These are phyloP conservation scores for Lupinus albus DNA, from an alignment of 306 rosid species.

Conservation along the genomic window DNA sequence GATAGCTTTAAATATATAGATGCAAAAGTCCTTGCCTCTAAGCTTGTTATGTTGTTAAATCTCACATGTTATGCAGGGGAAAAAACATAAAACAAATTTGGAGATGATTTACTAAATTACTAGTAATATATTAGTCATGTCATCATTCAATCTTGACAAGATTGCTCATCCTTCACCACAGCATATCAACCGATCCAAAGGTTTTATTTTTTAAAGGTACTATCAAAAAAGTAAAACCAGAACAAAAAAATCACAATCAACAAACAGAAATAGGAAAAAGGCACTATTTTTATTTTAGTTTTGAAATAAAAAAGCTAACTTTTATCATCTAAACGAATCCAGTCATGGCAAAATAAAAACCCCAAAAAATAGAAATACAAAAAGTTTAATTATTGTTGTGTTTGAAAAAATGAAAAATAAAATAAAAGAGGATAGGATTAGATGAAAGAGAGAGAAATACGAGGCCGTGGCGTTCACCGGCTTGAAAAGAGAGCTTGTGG, in stretches of 20 bases:
- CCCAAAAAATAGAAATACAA: neutral
- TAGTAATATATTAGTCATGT: neutral
- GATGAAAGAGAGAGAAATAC: slow-evolving; percentile 21
- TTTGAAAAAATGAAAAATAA: too few relatives aligned
- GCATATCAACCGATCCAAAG: neutral
- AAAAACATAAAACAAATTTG: neutral
- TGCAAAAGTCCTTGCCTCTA: neutral
- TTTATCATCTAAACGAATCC: neutral
- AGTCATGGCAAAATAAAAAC: neutral
- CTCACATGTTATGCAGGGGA: neutral
- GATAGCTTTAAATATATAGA: neutral
- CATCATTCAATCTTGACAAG: neutral
- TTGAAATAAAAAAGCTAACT: neutral
- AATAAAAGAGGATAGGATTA: too few relatives aligned
- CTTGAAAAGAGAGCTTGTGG: slow-evolving; percentile 58
- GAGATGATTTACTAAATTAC: neutral
- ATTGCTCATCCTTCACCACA: neutral
- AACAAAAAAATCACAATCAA: neutral
- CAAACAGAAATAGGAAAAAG: neutral
- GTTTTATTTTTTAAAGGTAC: neutral
- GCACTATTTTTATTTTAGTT: neutral
- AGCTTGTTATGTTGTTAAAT: neutral
- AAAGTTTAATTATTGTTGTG: neutral
- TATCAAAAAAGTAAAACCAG: neutral
- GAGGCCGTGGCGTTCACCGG: slow-evolving; percentile 62